Percentiles rank a stretch among this genome's conserved stretches.
Evolutionary conservation across 352 stramenopile genomes (phyloP).

Genomic region (Phytophthora ohioensis): DNA sequence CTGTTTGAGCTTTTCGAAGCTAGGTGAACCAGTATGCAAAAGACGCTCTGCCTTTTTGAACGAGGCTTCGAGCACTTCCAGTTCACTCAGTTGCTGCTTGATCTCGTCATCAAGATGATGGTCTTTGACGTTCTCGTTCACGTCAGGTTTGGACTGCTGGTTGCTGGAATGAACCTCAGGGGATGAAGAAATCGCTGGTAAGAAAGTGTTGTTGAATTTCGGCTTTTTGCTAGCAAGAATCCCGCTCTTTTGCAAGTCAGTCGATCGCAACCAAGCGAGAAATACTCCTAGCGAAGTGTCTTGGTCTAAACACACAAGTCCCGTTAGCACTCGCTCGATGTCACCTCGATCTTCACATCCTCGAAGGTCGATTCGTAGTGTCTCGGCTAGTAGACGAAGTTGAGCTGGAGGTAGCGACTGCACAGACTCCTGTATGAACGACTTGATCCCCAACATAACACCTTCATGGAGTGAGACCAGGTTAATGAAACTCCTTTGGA

Average conservation of each 20-base stretch:
- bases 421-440: slow-evolving; percentile 73
- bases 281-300: slow-evolving; percentile 80
- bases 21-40: slow-evolving; percentile 61
- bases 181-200: slow-evolving; percentile 52
- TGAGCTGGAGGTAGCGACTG: slow-evolving; percentile 53
- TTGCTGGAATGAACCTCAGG: slow-evolving; percentile 11
- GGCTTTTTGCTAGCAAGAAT: slow-evolving; percentile 43
- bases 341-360: slow-evolving; percentile 67
- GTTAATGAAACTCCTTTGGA: slow-evolving; percentile 21
- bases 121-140: slow-evolving; percentile 46
- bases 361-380: slow-evolving; percentile 68
- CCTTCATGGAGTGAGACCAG: slow-evolving; percentile 4
- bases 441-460: slow-evolving; percentile 68
- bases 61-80: slow-evolving; percentile 56
- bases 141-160: slow-evolving; percentile 15
- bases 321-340: slow-evolving; percentile 67
- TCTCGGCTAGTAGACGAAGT: slow-evolving; percentile 62
- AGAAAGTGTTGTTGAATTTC: slow-evolving; percentile 70
- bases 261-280: slow-evolving; percentile 65
- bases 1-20: slow-evolving; percentile 82
- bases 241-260: slow-evolving; percentile 27
- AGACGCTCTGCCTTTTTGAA: slow-evolving; percentile 72
- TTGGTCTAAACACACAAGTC: slow-evolving; percentile 75
- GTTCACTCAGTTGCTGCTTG: slow-evolving; percentile 40
- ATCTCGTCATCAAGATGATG: slow-evolving; percentile 75